Conservation (phyloP, 2,329 filamentous ascomycete genomes). For the Trichoderma afroharzianum region DNA sequence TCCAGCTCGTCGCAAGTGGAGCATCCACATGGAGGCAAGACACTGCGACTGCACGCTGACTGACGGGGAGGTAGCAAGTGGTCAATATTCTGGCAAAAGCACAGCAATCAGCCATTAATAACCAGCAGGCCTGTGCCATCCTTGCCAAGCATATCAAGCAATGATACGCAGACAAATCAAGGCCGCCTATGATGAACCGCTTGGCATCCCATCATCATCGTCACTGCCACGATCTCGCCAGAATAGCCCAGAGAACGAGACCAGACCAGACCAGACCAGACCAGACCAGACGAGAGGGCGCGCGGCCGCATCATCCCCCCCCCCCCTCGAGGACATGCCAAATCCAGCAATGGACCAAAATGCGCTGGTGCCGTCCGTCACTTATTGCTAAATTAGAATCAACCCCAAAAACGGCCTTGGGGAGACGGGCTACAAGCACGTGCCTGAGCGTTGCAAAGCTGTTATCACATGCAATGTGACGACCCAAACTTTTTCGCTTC, state of each 20-base stretch:
- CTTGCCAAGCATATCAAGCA: background rate
- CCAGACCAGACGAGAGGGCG: background rate
- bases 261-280: background rate
- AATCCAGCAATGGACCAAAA: background rate
- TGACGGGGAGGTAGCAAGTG: background rate
- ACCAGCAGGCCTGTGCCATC: background rate
- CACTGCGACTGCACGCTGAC: background rate
- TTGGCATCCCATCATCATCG: background rate
- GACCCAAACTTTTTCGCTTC: background rate
- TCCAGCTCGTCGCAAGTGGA: background rate
- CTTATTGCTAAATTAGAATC: background rate
- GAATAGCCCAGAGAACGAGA: background rate
- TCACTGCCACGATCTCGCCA: background rate
- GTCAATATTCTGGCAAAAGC: background rate
- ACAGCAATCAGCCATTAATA: background rate
- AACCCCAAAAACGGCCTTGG: background rate
- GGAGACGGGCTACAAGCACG: background rate
- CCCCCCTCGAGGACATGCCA: background rate
- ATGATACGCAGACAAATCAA: background rate
- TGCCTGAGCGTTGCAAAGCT: background rate
- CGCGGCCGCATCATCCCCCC: background rate
- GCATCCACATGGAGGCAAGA: slow-evolving; percentile 4
- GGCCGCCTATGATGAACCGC: background rate
- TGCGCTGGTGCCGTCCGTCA: background rate
- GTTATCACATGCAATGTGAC: slow-evolving; percentile 17